A percentile compares a stretch with the other conserved stretches of the same genome.
phyloP scores from a whole-genome alignment of 2,329 filamentous ascomycete species.

The Fusarium sp. region DNA sequence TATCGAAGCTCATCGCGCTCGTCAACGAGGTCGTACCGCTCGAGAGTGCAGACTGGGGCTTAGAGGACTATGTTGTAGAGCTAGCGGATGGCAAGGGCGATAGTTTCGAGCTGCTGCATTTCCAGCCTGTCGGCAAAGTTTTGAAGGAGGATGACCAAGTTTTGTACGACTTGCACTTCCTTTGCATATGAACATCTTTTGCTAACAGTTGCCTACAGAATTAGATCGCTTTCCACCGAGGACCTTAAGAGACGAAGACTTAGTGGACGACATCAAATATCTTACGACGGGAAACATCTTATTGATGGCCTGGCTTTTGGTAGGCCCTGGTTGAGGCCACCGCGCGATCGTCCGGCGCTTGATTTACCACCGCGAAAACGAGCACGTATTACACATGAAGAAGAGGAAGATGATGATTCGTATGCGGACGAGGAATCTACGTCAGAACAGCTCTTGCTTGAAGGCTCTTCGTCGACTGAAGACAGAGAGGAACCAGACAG shows the following conservation, averaged over 20 bases:
- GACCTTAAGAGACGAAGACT: constrained; percentile 79
- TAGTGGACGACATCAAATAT: constrained; percentile 84
- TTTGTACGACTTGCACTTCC: constrained; percentile 64
- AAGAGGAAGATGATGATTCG: constrained; percentile 52
- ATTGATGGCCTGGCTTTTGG: constrained; percentile 90
- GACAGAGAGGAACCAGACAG: constrained; percentile 26
- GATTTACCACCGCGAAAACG: constrained; percentile 80
- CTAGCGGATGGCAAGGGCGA: constrained; percentile 65
- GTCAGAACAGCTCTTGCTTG: constrained; percentile 48
- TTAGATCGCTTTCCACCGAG: constrained; percentile 79
- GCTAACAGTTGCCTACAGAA: constrained; percentile 63
- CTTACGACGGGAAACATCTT: constrained; percentile 79
- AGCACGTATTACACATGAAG: constrained; percentile 61
- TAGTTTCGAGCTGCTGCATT: constrained; percentile 89
- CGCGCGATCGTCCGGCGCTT: constrained; percentile 72
- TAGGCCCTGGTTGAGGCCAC: constrained; percentile 71
- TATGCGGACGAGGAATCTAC: constrained; percentile 48
- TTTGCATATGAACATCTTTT: accelerated
- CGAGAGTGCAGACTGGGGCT: constrained; percentile 82
- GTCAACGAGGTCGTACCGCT: constrained; percentile 85
- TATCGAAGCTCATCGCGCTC: constrained; percentile 80
- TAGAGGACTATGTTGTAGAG: constrained; percentile 91
- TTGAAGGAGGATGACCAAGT: constrained; percentile 88
- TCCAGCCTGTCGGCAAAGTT: constrained; percentile 74
- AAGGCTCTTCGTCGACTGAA: constrained; percentile 41